These are phyloP conservation scores for Candida ovalis DNA, from an alignment of 805 yeast genomes.

Conservation along the genomic window DNA sequence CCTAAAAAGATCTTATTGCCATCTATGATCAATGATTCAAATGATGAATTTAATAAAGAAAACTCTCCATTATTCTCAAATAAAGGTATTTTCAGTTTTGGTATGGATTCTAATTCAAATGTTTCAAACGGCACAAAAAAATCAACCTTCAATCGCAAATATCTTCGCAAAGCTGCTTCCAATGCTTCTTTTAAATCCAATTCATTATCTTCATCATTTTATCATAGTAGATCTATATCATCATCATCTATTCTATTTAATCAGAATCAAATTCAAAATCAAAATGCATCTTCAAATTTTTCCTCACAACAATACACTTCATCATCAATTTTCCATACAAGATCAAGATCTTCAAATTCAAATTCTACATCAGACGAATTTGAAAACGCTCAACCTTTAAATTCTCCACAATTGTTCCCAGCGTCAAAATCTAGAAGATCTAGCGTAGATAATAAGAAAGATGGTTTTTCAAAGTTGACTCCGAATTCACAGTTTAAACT, in stretches of 20 bases:
- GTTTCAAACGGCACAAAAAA: slow-evolving; percentile 6
- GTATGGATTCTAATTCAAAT: neutral
- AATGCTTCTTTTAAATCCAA: slow-evolving; percentile 17
- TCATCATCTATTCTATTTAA: slow-evolving; percentile 11
- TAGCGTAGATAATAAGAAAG: neutral
- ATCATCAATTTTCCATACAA: slow-evolving; percentile 12
- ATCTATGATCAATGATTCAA: slow-evolving; percentile 17
- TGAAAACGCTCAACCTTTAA: neutral
- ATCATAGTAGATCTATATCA: slow-evolving; percentile 20
- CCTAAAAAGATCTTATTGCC: slow-evolving; percentile 22
- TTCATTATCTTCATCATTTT: slow-evolving; percentile 17
- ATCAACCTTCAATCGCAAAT: slow-evolving; percentile 10
- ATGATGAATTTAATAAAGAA: slow-evolving; percentile 13
- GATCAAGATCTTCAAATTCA: slow-evolving; percentile 13
- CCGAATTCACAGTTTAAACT: slow-evolving; percentile 11
- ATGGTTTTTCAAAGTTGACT: slow-evolving; percentile 3
- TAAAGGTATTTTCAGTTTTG: neutral
- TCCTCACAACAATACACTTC: neutral
- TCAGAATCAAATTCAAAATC: too few species aligned
- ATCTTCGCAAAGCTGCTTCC: slow-evolving; percentile 11
- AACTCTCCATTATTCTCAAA: neutral
- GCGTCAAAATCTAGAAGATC: neutral
- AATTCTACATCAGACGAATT: slow-evolving; percentile 1
- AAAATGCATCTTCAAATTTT: neutral
- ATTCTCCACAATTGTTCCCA: neutral